Conservation (phyloP, 192 early-diverging fungal species). For the Linnemannia zychae region DNA sequence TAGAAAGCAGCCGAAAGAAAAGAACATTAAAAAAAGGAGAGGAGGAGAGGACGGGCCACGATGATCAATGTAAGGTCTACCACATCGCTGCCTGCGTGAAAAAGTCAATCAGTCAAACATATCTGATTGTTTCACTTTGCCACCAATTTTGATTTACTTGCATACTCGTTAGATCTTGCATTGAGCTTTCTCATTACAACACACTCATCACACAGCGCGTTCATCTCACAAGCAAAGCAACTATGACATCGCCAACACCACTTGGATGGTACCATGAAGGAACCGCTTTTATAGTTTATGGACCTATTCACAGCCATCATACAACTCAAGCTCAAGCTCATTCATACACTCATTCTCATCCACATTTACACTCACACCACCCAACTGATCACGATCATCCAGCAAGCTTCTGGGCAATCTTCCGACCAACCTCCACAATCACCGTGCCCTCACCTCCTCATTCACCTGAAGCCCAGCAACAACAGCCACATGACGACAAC, state of each 20-base stretch:
- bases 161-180: no score
- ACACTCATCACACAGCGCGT: neutral
- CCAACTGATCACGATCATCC: neutral
- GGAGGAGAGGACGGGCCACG: no score
- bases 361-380: neutral
- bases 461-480: neutral
- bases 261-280: conserved; percentile 13
- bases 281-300: conserved; percentile 42
- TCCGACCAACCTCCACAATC: neutral
- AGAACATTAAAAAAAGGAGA: no score
- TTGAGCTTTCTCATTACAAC: neutral
- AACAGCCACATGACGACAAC: neutral
- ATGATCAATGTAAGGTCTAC: no score
- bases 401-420: conserved; percentile 31
- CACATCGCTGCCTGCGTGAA: no score
- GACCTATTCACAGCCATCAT: neutral
- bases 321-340: neutral
- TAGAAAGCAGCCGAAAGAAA: no score
- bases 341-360: neutral
- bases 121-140: no score
- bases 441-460: no score
- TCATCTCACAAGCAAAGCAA: neutral
- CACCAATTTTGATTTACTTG: no score
- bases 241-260: neutral
- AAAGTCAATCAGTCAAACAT: no score